These are phyloP conservation scores for Rhodotorula toruloides DNA, from an alignment of 768 basidiomycete species.

Conservation along the genomic window DNA sequence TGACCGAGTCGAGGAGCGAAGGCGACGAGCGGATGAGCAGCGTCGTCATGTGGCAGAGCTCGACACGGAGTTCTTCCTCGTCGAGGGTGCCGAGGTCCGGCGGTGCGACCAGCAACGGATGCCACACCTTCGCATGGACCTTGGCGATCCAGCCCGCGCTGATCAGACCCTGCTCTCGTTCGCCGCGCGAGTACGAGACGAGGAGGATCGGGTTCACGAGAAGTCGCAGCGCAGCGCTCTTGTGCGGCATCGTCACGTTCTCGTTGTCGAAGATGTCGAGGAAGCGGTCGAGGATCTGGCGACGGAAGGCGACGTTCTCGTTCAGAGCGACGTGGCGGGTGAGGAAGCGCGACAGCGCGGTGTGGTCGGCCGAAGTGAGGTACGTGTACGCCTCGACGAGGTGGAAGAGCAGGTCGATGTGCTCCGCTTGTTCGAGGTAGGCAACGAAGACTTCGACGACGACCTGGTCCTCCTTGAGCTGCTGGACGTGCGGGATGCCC, in stretches of 20 bases:
- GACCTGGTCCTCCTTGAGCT: conserved; percentile 52
- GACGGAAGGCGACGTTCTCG: conserved; percentile 60
- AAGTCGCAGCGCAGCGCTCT: conserved; percentile 60
- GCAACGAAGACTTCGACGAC: conserved; percentile 71
- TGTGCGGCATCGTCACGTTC: conserved; percentile 64
- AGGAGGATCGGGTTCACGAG: conserved; percentile 81
- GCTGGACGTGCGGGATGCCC: conserved; percentile 40
- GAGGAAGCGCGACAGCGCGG: conserved; percentile 73
- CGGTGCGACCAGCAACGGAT: conserved; percentile 60
- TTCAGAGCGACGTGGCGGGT: conserved; percentile 76
- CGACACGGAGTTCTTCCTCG: conserved; percentile 86
- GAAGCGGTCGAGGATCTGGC: conserved; percentile 79
- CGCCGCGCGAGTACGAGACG: conserved; percentile 60
- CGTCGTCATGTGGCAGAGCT: conserved; percentile 81
- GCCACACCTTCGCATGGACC: conserved; percentile 74
- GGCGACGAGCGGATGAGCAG: conserved; percentile 79
- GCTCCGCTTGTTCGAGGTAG: conserved; percentile 54
- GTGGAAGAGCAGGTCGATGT: conserved; percentile 84
- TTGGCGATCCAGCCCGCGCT: conserved; percentile 65
- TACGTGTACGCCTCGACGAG: conserved; percentile 74
- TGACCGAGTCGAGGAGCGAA: conserved; percentile 67
- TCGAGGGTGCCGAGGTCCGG: conserved; percentile 38
- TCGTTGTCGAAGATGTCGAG: conserved; percentile 68
- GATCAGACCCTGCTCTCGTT: conserved; percentile 57
- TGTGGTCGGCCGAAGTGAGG: conserved; percentile 72